A percentile compares a stretch with the other conserved stretches of the same genome.
Conservation (phyloP, 495 filamentous ascomycete species). For the Pyrenopolyporus hunteri region DNA sequence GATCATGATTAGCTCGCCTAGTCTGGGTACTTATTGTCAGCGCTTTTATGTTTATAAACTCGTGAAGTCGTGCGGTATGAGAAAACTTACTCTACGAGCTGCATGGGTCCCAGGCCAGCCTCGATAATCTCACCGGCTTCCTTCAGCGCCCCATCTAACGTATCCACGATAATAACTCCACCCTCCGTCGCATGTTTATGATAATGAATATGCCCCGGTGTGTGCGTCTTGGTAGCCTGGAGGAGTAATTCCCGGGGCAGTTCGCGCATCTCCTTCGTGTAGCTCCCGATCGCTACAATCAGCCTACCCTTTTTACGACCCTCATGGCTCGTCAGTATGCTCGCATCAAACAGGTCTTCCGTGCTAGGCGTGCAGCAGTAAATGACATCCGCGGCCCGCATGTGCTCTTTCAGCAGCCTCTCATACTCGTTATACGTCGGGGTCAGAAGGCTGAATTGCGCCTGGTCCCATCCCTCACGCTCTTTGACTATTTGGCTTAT, state of each 20-base stretch:
- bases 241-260: slow-evolving; percentile 75
- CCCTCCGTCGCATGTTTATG: slow-evolving; percentile 75
- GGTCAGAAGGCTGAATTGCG: slow-evolving; percentile 74
- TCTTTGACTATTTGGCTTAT: slow-evolving; percentile 55
- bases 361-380: slow-evolving; percentile 69
- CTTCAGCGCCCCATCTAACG: slow-evolving; percentile 74
- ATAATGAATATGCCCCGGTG: slow-evolving; percentile 60
- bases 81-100: slow-evolving; percentile 77
- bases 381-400: slow-evolving; percentile 75
- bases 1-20: slow-evolving; percentile 79
- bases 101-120: slow-evolving; percentile 69
- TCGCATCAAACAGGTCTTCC: slow-evolving; percentile 56
- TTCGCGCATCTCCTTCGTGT: slow-evolving; percentile 85
- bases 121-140: slow-evolving; percentile 91
- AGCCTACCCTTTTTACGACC: slow-evolving; percentile 77
- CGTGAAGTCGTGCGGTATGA: not conserved
- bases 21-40: slow-evolving; percentile 31
- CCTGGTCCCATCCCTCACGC: slow-evolving; percentile 61
- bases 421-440: slow-evolving; percentile 73
- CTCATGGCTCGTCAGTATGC: slow-evolving; percentile 67
- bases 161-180: slow-evolving; percentile 84
- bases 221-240: slow-evolving; percentile 65
- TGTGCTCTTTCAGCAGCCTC: slow-evolving; percentile 67
- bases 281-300: slow-evolving; percentile 81
- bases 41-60: not conserved